Conservation (phyloP, 1,284 basidiomycete genomes). For the Microbotryomycetes sp. region DNA sequence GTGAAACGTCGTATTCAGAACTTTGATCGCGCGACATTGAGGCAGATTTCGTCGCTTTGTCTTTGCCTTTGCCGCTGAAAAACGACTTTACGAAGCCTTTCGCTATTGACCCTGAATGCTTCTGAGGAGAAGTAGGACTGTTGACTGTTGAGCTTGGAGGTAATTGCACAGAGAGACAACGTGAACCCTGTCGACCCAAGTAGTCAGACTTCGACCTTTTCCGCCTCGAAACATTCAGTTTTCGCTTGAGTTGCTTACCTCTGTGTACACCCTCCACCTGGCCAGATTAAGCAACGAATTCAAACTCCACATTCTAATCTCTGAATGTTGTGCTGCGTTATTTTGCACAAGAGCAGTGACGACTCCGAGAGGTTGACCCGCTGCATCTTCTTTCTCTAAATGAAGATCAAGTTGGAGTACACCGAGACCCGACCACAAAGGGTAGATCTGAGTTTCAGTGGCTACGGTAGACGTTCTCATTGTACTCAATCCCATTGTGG, state of each 20-base stretch:
- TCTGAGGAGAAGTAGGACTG: neutral
- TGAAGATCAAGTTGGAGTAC: slow-evolving; percentile 18
- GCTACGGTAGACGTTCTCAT: neutral
- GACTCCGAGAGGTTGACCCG: slow-evolving; percentile 4
- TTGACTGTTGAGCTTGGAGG: neutral
- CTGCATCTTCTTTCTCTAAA: slow-evolving; percentile 1
- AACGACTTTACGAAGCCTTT: neutral
- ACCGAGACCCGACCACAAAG: slow-evolving; percentile 15
- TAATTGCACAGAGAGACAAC: neutral
- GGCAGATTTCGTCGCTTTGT: neutral
- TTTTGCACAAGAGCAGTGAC: slow-evolving; percentile 6
- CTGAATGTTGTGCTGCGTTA: neutral
- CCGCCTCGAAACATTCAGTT: neutral
- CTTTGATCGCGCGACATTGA: too few relatives aligned
- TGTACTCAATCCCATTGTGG: neutral
- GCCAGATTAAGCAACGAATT: slow-evolving; percentile 16
- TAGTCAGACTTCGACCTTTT: neutral
- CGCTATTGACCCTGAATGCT: neutral
- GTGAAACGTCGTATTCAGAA: too few relatives aligned
- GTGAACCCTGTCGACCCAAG: neutral
- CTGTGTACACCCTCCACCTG: slow-evolving; percentile 20
- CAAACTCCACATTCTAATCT: slow-evolving; percentile 26
- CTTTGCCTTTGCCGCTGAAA: neutral
- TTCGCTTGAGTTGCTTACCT: neutral
- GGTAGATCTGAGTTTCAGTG: slow-evolving; percentile 1